These are phyloP conservation scores for Albatrellus ellisii DNA, from an alignment of 768 basidiomycete species.

Conservation along the genomic window DNA sequence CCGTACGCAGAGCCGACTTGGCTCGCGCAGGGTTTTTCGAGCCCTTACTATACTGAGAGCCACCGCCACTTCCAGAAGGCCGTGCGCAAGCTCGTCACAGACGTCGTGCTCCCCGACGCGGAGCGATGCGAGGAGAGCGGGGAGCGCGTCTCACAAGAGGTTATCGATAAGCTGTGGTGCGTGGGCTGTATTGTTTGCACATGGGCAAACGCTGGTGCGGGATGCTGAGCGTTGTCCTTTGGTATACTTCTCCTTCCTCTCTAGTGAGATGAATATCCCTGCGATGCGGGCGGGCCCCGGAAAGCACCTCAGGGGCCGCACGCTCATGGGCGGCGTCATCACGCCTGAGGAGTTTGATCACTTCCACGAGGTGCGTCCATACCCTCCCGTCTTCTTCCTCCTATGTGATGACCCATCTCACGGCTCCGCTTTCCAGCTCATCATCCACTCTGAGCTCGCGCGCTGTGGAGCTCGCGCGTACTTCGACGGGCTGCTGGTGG, in stretches of 20 bases:
- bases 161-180: slow-evolving; percentile 76
- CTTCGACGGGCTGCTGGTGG: slow-evolving; percentile 75
- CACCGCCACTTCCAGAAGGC: slow-evolving; percentile 67
- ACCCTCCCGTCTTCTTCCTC: neutral
- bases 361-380: slow-evolving; percentile 66
- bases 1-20: slow-evolving; percentile 85
- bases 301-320: slow-evolving; percentile 71
- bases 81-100: slow-evolving; percentile 64
- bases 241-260: neutral
- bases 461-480: slow-evolving; percentile 80
- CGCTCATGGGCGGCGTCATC: slow-evolving; percentile 62
- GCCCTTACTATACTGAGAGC: slow-evolving; percentile 65
- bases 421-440: slow-evolving; percentile 31
- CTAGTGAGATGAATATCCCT: slow-evolving; percentile 61
- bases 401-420: neutral
- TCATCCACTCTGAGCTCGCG: slow-evolving; percentile 70
- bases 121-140: slow-evolving; percentile 73
- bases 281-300: slow-evolving; percentile 89
- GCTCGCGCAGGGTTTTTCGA: slow-evolving; percentile 53
- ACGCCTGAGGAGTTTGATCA: slow-evolving; percentile 84
- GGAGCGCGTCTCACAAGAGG: slow-evolving; percentile 71
- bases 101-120: slow-evolving; percentile 66
- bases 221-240: no score
- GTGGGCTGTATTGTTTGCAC: slow-evolving; percentile 16
- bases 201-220: no score